These are phyloP conservation scores for Diaporthe ampelina DNA, from an alignment of 2,329 filamentous ascomycete species.

Conservation along the genomic window DNA sequence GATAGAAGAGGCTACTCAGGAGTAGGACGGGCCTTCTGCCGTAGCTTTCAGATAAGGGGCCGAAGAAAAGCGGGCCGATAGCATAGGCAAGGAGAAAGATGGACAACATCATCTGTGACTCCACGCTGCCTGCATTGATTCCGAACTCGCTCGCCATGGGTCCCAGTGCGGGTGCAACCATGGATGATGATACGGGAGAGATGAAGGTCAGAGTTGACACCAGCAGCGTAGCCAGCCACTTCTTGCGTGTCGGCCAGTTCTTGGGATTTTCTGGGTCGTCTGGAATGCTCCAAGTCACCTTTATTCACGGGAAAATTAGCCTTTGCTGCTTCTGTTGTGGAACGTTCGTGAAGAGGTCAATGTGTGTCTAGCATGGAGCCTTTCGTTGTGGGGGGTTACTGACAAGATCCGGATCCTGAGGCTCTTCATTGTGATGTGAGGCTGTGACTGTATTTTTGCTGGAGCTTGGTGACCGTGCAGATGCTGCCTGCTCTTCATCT, in stretches of 20 bases:
- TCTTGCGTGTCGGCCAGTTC: slow-evolving; percentile 60
- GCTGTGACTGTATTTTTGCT: background rate
- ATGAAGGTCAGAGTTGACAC: slow-evolving; percentile 66
- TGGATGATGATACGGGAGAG: slow-evolving; percentile 64
- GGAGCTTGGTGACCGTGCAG: background rate
- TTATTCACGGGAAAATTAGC: background rate
- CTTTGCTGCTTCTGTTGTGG: background rate
- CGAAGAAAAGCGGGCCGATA: slow-evolving; percentile 64
- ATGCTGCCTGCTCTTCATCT: background rate
- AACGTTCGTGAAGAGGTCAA: background rate
- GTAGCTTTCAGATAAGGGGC: slow-evolving; percentile 67
- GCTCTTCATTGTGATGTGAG: background rate
- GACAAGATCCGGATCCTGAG: background rate
- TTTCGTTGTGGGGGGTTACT: background rate
- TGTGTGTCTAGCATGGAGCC: background rate
- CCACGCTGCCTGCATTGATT: slow-evolving; percentile 53
- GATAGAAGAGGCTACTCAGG: slow-evolving; percentile 48
- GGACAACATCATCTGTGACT: slow-evolving; percentile 61
- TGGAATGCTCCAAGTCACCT: slow-evolving; percentile 47
- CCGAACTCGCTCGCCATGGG: slow-evolving; percentile 57
- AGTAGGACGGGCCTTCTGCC: slow-evolving; percentile 68
- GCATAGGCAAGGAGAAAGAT: slow-evolving; percentile 69
- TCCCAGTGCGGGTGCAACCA: slow-evolving; percentile 51
- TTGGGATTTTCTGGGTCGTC: slow-evolving; percentile 48
- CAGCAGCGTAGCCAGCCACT: slow-evolving; percentile 61